These are phyloP conservation scores for Fulvia fulva DNA, from an alignment of 2,329 filamentous ascomycete genomes.

Conservation along the genomic window DNA sequence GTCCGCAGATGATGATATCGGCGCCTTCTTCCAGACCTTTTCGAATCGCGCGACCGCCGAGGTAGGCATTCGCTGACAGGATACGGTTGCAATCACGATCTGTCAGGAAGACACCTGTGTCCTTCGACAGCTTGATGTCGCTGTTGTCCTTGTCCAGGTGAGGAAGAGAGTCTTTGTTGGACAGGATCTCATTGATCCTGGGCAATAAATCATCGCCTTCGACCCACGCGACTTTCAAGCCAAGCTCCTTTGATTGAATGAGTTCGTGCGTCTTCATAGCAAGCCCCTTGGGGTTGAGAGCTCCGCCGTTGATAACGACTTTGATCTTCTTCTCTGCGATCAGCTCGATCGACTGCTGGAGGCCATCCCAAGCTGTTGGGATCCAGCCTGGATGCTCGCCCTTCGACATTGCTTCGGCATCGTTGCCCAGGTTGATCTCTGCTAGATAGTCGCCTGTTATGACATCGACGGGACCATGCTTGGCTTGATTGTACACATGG, in stretches of 20 bases:
- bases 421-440: slow-evolving; percentile 27
- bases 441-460: slow-evolving; percentile 51
- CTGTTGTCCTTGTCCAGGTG: slow-evolving; percentile 25
- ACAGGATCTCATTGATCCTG: slow-evolving; percentile 18
- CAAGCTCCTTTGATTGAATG: slow-evolving; percentile 29
- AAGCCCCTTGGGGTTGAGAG: slow-evolving; percentile 51
- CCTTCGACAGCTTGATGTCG: slow-evolving; percentile 21
- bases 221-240: slow-evolving; percentile 45
- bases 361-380: slow-evolving; percentile 48
- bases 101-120: slow-evolving; percentile 21
- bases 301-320: slow-evolving; percentile 55
- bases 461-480: slow-evolving; percentile 41
- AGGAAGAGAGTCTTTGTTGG: slow-evolving; percentile 14
- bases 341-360: slow-evolving; percentile 44
- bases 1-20: slow-evolving; percentile 41
- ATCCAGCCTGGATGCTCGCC: slow-evolving; percentile 23
- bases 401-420: slow-evolving; percentile 24
- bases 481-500: slow-evolving; percentile 28
- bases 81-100: slow-evolving; percentile 19
- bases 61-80: slow-evolving; percentile 35
- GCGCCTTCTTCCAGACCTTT: slow-evolving; percentile 38
- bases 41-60: slow-evolving; percentile 42
- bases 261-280: slow-evolving; percentile 44
- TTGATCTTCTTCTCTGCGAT: slow-evolving; percentile 49
- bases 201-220: slow-evolving; percentile 37